phyloP scores from a whole-genome alignment of 2,329 filamentous ascomycete species.

The Ceratocystis eucalypticola region DNA sequence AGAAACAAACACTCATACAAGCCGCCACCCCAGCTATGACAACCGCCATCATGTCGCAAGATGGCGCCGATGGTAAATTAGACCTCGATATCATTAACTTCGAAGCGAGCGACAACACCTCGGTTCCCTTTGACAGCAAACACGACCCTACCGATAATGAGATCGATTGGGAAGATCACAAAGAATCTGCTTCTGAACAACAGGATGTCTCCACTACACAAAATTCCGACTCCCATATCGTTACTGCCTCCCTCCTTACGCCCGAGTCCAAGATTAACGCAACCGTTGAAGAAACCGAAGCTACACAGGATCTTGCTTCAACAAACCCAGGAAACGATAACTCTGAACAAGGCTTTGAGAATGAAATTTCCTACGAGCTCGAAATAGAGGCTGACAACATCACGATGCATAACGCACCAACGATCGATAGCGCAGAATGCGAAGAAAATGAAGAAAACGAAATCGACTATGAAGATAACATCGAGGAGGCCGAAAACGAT shows the following conservation, averaged over 20 bases:
- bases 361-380: conserved; percentile 16
- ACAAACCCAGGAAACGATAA: not conserved
- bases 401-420: not conserved
- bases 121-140: not conserved
- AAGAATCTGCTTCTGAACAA: not conserved
- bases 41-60: conserved; percentile 21
- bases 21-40: conserved; percentile 11
- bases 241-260: not conserved
- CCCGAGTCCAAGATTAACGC: not conserved
- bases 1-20: not conserved
- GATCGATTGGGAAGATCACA: conserved; percentile 19
- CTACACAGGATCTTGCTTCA: not conserved
- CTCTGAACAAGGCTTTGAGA: not conserved
- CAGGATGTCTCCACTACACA: not conserved
- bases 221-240: not conserved
- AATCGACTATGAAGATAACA: conserved; percentile 20
- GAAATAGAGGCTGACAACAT: conserved; percentile 11
- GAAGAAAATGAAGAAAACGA: conserved; percentile 17
- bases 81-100: conserved; percentile 30
- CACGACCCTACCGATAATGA: conserved; percentile 14
- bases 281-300: not conserved
- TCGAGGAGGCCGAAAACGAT: not conserved
- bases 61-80: conserved; percentile 21
- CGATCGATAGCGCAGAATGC: not conserved
- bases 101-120: conserved; percentile 24